These are phyloP conservation scores for Aureobasidium sp. DNA, from an alignment of 2,329 filamentous ascomycete genomes.

Conservation along the genomic window DNA sequence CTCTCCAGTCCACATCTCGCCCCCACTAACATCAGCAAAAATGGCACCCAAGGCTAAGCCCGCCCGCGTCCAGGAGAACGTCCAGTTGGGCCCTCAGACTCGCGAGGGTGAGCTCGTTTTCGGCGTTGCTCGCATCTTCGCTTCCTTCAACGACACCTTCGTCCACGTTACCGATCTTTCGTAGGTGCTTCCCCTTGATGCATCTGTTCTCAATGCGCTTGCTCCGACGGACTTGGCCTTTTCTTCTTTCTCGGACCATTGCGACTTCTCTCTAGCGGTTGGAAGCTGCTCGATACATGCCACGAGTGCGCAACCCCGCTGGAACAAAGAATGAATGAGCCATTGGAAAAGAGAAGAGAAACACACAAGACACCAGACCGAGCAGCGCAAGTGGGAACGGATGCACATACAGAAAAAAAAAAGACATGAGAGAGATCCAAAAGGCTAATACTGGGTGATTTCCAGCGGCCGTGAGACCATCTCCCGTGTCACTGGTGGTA, in stretches of 20 bases:
- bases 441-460: conserved; percentile 59
- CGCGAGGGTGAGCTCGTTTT: conserved; percentile 97
- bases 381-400: neutral
- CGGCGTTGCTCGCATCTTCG: conserved; percentile 96
- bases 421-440: neutral
- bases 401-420: neutral
- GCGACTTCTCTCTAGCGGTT: neutral
- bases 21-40: conserved; percentile 37
- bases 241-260: neutral
- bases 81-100: conserved; percentile 93
- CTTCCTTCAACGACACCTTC: conserved; percentile 57
- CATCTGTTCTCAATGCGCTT: neutral
- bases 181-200: conserved; percentile 23
- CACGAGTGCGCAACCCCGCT: neutral
- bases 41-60: conserved; percentile 89
- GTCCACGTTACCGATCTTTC: conserved; percentile 98
- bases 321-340: neutral
- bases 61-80: conserved; percentile 83
- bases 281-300: neutral
- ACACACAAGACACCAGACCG: neutral
- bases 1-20: conserved; percentile 10
- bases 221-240: neutral
- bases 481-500: conserved; percentile 98
- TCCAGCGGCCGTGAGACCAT: conserved; percentile 98
- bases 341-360: neutral